Percentiles rank a stretch among this genome's conserved stretches.
These are phyloP conservation scores for Penicillium concentricum DNA, from an alignment of 2,329 filamentous ascomycete genomes.

Conservation along the genomic window DNA sequence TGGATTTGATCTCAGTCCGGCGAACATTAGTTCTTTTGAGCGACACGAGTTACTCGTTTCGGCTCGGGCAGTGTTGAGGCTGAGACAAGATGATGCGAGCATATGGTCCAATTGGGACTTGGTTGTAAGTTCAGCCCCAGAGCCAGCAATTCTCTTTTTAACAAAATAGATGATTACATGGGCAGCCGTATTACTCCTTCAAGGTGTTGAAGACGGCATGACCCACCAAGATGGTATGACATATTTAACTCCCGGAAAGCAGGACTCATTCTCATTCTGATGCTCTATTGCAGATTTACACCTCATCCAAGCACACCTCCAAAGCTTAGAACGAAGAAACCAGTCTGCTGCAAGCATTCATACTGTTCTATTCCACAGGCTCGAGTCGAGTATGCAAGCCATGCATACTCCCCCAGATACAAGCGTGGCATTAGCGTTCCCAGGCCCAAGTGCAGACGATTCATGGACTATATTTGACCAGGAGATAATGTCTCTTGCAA, in stretches of 20 bases:
- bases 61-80: slow-evolving; percentile 29
- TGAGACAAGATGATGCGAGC: slow-evolving; percentile 30
- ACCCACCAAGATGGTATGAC: slow-evolving; percentile 29
- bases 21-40: slow-evolving; percentile 27
- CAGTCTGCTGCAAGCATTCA: slow-evolving; percentile 27
- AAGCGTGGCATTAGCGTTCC: slow-evolving; percentile 20
- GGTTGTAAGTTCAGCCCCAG: slow-evolving; percentile 18
- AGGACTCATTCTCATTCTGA: not conserved
- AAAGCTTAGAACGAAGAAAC: slow-evolving; percentile 23
- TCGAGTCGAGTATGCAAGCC: slow-evolving; percentile 28
- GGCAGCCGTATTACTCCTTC: slow-evolving; percentile 28
- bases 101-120: slow-evolving; percentile 36
- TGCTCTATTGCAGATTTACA: slow-evolving; percentile 17
- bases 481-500: slow-evolving; percentile 30
- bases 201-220: slow-evolving; percentile 30
- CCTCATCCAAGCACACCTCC: slow-evolving; percentile 28
- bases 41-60: slow-evolving; percentile 31
- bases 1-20: slow-evolving; percentile 28
- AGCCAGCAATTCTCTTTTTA: not conserved
- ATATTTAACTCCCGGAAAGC: not conserved
- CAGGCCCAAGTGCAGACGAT: slow-evolving; percentile 21
- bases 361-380: slow-evolving; percentile 23
- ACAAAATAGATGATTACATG: slow-evolving; percentile 30
- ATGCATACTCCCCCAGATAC: slow-evolving; percentile 32
- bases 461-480: slow-evolving; percentile 35